phyloP scores from a whole-genome alignment of 1,284 basidiomycete genomes.

The Spongiforma sp. region DNA sequence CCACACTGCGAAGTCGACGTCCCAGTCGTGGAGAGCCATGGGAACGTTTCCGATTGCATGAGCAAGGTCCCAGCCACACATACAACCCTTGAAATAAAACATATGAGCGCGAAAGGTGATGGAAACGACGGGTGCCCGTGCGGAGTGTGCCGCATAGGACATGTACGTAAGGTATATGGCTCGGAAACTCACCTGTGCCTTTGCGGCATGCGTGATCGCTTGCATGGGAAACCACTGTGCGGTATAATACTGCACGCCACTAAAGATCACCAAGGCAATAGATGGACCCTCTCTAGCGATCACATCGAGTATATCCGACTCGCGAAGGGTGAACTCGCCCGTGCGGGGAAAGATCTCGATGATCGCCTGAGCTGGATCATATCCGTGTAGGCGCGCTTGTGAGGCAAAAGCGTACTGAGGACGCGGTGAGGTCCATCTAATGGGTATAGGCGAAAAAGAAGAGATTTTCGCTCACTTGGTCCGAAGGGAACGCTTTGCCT shows the following conservation, averaged over 20 bases:
- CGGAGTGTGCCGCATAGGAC: slow-evolving; percentile 11
- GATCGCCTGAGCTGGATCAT: slow-evolving; percentile 76
- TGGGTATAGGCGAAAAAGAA: slow-evolving; percentile 13
- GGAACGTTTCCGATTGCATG: slow-evolving; percentile 96
- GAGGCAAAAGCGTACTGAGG: slow-evolving; percentile 92
- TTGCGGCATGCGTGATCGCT: slow-evolving; percentile 83
- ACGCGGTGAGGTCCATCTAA: slow-evolving; percentile 10
- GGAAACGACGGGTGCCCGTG: too few species aligned
- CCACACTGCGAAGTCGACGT: slow-evolving; percentile 97
- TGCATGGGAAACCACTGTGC: slow-evolving; percentile 95
- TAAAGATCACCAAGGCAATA: slow-evolving; percentile 90
- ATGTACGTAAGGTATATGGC: slow-evolving; percentile 35
- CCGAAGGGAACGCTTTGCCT: slow-evolving; percentile 93
- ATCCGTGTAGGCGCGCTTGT: slow-evolving; percentile 83
- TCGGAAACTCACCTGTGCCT: slow-evolving; percentile 64
- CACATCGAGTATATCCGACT: slow-evolving; percentile 85
- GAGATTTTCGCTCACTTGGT: slow-evolving; percentile 66
- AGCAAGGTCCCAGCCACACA: slow-evolving; percentile 96
- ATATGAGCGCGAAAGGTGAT: slow-evolving; percentile 19
- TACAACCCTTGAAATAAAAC: slow-evolving; percentile 68
- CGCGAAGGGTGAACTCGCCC: slow-evolving; percentile 88
- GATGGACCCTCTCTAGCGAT: slow-evolving; percentile 76
- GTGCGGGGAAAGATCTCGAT: slow-evolving; percentile 80
- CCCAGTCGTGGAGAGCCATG: slow-evolving; percentile 90
- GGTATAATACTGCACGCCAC: slow-evolving; percentile 96